Conservation (phyloP, 108 stramenopile genomes). For the Stephanodiscus triporus region DNA sequence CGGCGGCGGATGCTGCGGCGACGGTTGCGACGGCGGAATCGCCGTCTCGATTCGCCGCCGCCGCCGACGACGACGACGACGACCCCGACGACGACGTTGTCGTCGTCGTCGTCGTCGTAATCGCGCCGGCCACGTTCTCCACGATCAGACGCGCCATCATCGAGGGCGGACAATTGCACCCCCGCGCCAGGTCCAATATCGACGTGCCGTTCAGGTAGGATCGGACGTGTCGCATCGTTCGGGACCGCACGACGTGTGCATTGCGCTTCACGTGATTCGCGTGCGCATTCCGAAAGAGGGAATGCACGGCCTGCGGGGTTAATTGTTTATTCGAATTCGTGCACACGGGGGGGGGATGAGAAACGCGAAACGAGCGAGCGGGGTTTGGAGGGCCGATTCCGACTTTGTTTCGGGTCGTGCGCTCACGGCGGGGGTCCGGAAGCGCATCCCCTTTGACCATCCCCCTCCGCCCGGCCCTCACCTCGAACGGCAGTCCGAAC, state of each 20-base stretch:
- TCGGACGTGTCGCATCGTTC: conserved; percentile 34
- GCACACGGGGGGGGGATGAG: too few relatives aligned
- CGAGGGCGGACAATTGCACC: conserved; percentile 67
- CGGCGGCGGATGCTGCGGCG: not conserved
- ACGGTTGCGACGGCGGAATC: too few relatives aligned
- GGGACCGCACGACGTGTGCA: conserved; percentile 42
- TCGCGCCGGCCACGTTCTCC: conserved; percentile 58
- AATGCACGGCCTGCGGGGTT: conserved; percentile 53
- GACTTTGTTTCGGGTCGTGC: too few relatives aligned
- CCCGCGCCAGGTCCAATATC: conserved; percentile 60
- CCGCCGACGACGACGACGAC: not conserved
- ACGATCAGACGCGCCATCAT: conserved; percentile 70
- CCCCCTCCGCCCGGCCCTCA: not conserved
- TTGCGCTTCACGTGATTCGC: conserved; percentile 63
- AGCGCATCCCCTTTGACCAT: conserved; percentile 1
- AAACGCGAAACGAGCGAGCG: too few relatives aligned
- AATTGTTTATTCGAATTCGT: too few relatives aligned
- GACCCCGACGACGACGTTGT: not conserved
- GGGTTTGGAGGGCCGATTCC: too few relatives aligned
- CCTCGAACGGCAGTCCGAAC: conserved; percentile 63
- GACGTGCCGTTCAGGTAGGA: conserved; percentile 56
- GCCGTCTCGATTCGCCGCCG: too few relatives aligned
- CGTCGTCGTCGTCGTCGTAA: too few relatives aligned
- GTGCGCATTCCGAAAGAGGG: conserved; percentile 71
- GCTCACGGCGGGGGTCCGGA: too few relatives aligned